Evolutionary conservation across 2,329 filamentous ascomycete genomes (phyloP), one percentile per base, ranked within the genome.

Genomic region (Aaosphaeria pasadenensis): DNA sequence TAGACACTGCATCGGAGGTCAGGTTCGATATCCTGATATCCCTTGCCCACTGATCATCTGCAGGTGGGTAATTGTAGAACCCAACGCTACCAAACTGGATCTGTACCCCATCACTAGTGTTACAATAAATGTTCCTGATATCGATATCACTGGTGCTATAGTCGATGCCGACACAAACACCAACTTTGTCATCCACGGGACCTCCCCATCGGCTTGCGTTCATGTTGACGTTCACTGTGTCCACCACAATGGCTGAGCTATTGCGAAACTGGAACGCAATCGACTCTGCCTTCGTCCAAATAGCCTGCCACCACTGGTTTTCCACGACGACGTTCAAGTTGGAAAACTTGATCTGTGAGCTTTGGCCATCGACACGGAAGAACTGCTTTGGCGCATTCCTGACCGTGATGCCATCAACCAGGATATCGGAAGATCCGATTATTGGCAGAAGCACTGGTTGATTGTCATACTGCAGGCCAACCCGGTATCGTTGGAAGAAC

Each of bases 231-330:
- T 11, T 43, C 11, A 43, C 17, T 9, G 24, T 24, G 28, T 30
- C 41, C 11, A 43, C 11, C 30, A 29, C 11, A 7, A 43, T 4
- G 30, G 30, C 9, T 11, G 28, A 30, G 9, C 7, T 24, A 31
- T 43, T 24, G 9, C 9, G 70, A 42, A 76, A 65, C 39, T 75
- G 73, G 49, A 76, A 75, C 5, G 73, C 73, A 47, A 75, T 73
- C 1, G 69, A 77, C 30, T 55, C 48, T 13, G 24, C 30, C 28
- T 51, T 41, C 56, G 74, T 75, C 47, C 72, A 71, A 3, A 73
- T 58, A 1, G 49, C 48, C 24, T 24, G 7, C 30, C 49, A 49
- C 4, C 69, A 74, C 7, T 67, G 71, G 3, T 72, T 75, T 2
- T 60, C 59, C 0, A 75, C 73, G 6, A 61, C 64, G 42, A 78